Evolutionary conservation across 371 early-diverging fungal species (phyloP), one percentile per base, ranked within the genome.

Genomic region (Capillidium heterosporum): DNA sequence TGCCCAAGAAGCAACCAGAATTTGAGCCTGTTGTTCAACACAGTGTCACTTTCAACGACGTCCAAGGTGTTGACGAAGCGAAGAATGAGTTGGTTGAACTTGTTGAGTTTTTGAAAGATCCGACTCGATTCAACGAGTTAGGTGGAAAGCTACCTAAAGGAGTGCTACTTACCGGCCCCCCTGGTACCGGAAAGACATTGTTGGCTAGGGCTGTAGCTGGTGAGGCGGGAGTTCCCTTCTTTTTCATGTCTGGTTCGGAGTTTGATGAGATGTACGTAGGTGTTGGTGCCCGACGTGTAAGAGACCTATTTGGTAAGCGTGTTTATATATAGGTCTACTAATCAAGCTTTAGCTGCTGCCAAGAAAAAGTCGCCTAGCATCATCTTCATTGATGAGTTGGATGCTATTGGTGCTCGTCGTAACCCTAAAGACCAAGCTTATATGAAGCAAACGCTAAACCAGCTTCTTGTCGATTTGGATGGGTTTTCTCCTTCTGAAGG

Each of bases 211-310:
- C 91, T 23, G 87, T 91, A 3, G 90, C 90, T 15, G 89, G 89
- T 32, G 93, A 96, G 71, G 89, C 97, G 13, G 87, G 81, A 24
- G 94, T 96, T 1, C 92, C 95, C 0, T 98, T 98, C 70, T 94
- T 95, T 64, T 92, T 90, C 64, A 91, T 92, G 91, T 85, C 85
- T 55, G 98, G 96, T 21, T 82, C 84, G 58, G 96, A 98, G 69
- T 95, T 95, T 73, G 97, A 94, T 70, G 96, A 98, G 67, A 80
- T 96, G 72, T 96, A 91, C 67, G 98, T 99, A 13, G 99, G 99
- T 56, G 99, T 99, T 17, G 98, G 97, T 35, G 95, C 95, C 26
- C 73, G 84, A 64, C 75, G 85, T 60, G 79, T 86, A 1, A 76
- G 86, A 11, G 80, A 82, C 58, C 68, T 88, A 29, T 86, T 86